Base-by-base conservation (phyloP, 345 rosid genomes). In the Raphanus raphanistrum region DNA sequence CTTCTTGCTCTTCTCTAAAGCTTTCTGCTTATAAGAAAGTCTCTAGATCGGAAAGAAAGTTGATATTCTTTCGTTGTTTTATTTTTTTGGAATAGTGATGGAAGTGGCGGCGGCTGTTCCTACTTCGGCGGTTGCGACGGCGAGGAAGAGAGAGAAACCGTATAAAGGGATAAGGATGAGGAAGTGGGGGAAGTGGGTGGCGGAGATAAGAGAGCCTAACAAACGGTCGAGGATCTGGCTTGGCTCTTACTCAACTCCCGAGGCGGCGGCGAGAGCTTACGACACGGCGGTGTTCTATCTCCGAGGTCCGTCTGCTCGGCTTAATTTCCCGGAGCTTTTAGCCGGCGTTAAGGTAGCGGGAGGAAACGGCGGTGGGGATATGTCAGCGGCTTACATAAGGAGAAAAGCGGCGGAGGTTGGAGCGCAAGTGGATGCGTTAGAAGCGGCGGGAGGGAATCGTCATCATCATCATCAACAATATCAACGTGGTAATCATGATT, bases 101-200 rank as follows among this genome's bases (percentile, higher is more conserved):
- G 79, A 62, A 28, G 82, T 68, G 12, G 78, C 76, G 45, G 78
- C 68, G 68, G 82, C 36, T 15, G 75, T 52, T 41, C 28, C 66
- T 29, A 55, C 33, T 4, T 64, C 27, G 71, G 26, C 33, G 71
- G 71, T 27, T 67, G 4, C 69, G 65, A 45, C 15, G 63, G 12
- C 84, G 64, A 82, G 88, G 78, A 84, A 85, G 81, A 77, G 82
- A 76, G 92, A 86, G 63, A 84, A 88, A 71, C 86, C 80, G 0
- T 95, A 86, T 79, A 95, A 95, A 79, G 99, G 99, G 71, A 95
- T 95, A 85, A 90, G 99, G 97, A 95, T 95, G 99, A 88, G 99
- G 84, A 95, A 95, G 89, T 95, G 99, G 99, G 99, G 99, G 0
- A 95, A 95, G 82, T 95, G 99, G 99, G 99, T 95, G 80, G 99